A percentile compares a stretch with the other conserved stretches of the same genome.
These are phyloP conservation scores for Turritis glabra DNA, from an alignment of 345 rosid genomes.

Conservation along the genomic window DNA sequence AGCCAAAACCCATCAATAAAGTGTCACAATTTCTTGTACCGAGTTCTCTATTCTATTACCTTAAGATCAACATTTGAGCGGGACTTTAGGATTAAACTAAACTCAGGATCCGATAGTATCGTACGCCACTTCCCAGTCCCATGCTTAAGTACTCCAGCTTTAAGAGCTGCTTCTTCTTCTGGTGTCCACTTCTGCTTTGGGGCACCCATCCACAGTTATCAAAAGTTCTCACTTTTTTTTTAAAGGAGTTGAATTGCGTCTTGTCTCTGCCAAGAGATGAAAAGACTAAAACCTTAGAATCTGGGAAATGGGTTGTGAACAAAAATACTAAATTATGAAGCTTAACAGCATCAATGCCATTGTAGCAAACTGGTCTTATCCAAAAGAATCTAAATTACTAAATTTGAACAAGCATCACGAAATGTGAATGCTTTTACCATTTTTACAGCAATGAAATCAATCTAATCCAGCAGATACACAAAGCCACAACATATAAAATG, in stretches of 20 bases:
- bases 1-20: neutral
- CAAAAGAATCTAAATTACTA: neutral
- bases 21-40: neutral
- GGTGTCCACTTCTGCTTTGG: slow-evolving; percentile 99
- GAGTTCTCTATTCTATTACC: slow-evolving; percentile 39
- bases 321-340: neutral
- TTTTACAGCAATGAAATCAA: neutral
- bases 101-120: slow-evolving; percentile 90
- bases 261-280: slow-evolving; percentile 27
- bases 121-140: slow-evolving; percentile 99
- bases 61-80: slow-evolving; percentile 99
- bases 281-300: slow-evolving; percentile 29
- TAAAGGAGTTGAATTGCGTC: slow-evolving; percentile 1
- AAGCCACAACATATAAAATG: slow-evolving; percentile 6
- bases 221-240: neutral
- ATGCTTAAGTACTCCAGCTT: slow-evolving; percentile 91
- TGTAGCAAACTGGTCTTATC: neutral
- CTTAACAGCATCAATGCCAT: neutral
- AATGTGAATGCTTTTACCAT: neutral
- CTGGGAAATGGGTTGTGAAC: neutral
- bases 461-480: neutral
- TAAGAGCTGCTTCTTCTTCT: slow-evolving; percentile 98
- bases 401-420: neutral
- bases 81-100: slow-evolving; percentile 59
- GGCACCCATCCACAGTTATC: slow-evolving; percentile 73